Evolutionary conservation across 192 early-diverging fungal species (phyloP), one percentile per base, ranked within the genome.

Genomic region (Linnemannia elongata): DNA sequence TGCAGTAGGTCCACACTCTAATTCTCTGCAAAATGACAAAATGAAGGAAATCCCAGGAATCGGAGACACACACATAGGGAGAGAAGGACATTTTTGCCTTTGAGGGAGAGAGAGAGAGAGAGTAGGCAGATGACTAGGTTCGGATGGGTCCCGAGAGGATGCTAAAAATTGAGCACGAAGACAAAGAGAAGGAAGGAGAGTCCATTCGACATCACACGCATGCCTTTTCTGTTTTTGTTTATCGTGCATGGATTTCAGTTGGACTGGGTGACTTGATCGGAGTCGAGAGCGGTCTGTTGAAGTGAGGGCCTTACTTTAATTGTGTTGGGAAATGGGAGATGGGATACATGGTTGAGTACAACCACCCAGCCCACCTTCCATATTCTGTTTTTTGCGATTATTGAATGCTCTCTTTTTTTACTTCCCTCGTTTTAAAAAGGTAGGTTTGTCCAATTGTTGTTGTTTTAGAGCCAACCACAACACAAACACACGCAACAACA

Each of bases 181-280:
- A 13, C 10, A 33, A 17, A 30, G 10, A 6, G 57, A 60, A 24
- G 38, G 38, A 39, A 39, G 38, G 38, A 39, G 27, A 30, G 60
- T 66, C 60, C 60, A 33, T 66, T 66, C n/a, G 60, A 66, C 60
- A 66, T 66, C 60, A 66, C 60, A 66, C 60, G 60, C 60, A 30
- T 63, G 30, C 9, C 60, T 33, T 1, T 66, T 66, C 13, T 30
- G 24, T 1, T 27, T 63, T 66, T 66, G 27, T 66, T 66, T 33
- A 66, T 66, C 22, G 0, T 30, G 7, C 10, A 10, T 30, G n/a
- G n/a, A 8, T 27, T 63, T 63, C 20, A 3, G 57, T 63, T 44
- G 42, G 10, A 63, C 8, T n/a, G n/a, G n/a, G n/a, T n/a, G n/a
- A n/a, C 8, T 63, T 27, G n/a, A 63, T 63, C 12, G n/a, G 55